Base-by-base conservation (phyloP, 2,329 filamentous ascomycete species). In the Aureobasidium sp. region DNA sequence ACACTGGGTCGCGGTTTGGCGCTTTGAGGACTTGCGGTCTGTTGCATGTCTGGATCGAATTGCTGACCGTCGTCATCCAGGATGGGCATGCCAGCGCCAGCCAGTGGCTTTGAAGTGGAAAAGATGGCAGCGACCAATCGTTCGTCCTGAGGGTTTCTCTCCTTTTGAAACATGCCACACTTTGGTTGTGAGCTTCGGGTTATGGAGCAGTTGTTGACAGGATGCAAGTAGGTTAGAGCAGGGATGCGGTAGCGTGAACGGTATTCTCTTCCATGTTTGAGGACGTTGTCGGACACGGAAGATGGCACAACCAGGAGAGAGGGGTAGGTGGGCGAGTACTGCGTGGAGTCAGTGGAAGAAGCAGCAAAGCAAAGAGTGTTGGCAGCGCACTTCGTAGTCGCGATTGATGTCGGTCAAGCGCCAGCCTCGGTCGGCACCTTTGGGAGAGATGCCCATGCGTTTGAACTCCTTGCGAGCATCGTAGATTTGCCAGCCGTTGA, bases 141-240 rank as follows among this genome's bases (percentile, higher is more conserved):
- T 75, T 99, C 94, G 70, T 99, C 94, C 72, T 99, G 94, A 33
- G 95, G 89, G 69, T 92, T 97, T 45, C 93, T 85, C 69, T 95
- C 94, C 23, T 67, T 68, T 64, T 89, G 85, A 51, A 88, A 84
- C 25, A 97, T 83, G 15, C 94, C 94, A 1, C 93, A 88, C 61
- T 93, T 79, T 0, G 94, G 94, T 71, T 99, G 94, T 3, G 93
- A 95, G 70, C 91, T 95, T 70, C 94, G 83, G 1, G 93, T 96
- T 65, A 99, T 96, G 25, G 92, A 94, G 73, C 94, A 97, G 71
- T 95, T 96, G 72, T 97, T 99, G 68, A 96, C 81, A 0, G 90
- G 90, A 73, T 99, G 94, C n/a, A 96, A 84, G 73, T 99, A 99
- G 23, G 91, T 91, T 40, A 99, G 77, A 3, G 86, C 88, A 1